Evolutionary conservation across 495 filamentous ascomycete species (phyloP), one percentile per base, ranked within the genome.

Genomic region (Aspergillus steynii): DNA sequence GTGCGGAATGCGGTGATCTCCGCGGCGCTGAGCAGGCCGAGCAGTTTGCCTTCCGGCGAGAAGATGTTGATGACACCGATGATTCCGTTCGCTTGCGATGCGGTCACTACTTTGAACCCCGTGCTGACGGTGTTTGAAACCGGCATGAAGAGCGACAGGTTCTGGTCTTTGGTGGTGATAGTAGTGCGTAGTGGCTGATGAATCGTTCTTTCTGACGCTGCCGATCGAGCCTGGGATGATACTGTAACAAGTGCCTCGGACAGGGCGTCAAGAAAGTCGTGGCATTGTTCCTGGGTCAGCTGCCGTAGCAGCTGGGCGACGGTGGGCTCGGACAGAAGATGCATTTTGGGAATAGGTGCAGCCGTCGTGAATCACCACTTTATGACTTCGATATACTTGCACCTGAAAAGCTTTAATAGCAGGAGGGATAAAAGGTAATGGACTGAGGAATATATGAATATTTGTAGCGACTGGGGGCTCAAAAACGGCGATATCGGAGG

Each of bases 1-100:
- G 95, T 98, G 64, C 95, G 90, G 75, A 97, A 99, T 5, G 92
- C 93, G 2, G 95, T 98, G 9, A 97, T 74, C 56, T 93, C 90
- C 61, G 86, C 84, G 28, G 95, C 95, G 68, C 92, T 89, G 47
- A 99, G 76, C 55, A 98, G 82, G 26, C 90, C 95, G 14, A 88
- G 77, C 1, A 93, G 86, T 6, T 78, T 74, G 58, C 95, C 94
- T 7, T 82, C 66, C 8, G 83, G 78, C 60, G 81, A 82, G 64
- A 96, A 87, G 26, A 98, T 79, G 50, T 93, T 96, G 53, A 97
- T 83, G 29, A 88, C 87, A 46, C 91, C 93, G 32, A 83, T 86
- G 56, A 76, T 72, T 27, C 73, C 75, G 5, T 60, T 55, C 0
- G 68, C 65, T 72, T 80, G 80, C 51, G 56, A 61, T 2, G 74